Percentiles rank a stretch among this genome's conserved stretches.
Conservation (phyloP, 2,329 filamentous ascomycete genomes). For the Leptographium procerum region DNA sequence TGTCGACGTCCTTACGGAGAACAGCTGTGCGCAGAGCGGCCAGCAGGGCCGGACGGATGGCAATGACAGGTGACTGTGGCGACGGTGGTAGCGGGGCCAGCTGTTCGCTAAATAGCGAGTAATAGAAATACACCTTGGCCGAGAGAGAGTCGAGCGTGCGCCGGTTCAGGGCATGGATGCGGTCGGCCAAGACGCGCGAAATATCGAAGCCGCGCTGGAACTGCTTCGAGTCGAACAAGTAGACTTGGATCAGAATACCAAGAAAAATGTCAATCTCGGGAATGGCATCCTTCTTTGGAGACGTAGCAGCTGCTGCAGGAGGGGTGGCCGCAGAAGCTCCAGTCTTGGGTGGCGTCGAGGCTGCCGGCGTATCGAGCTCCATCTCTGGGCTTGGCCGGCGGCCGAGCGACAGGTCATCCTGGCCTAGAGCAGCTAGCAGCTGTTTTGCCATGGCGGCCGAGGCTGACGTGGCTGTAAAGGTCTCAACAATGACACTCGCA, state of each 20-base stretch:
- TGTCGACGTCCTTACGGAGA: slow-evolving; percentile 90
- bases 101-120: slow-evolving; percentile 88
- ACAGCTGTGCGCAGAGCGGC: slow-evolving; percentile 90
- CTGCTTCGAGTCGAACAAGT: slow-evolving; percentile 76
- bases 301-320: not conserved
- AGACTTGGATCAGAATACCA: slow-evolving; percentile 75
- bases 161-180: slow-evolving; percentile 80
- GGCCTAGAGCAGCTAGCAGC: slow-evolving; percentile 59
- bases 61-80: slow-evolving; percentile 74
- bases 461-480: slow-evolving; percentile 50
- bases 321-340: slow-evolving; percentile 15
- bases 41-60: slow-evolving; percentile 75
- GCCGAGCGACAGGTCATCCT: slow-evolving; percentile 52
- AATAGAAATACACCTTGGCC: slow-evolving; percentile 97
- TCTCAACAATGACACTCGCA: slow-evolving; percentile 68
- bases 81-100: slow-evolving; percentile 79
- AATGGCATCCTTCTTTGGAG: slow-evolving; percentile 61
- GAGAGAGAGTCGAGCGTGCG: slow-evolving; percentile 88
- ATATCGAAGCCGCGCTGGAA: slow-evolving; percentile 73
- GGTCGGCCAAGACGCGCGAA: slow-evolving; percentile 71
- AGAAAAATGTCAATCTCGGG: slow-evolving; percentile 86
- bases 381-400: slow-evolving; percentile 51
- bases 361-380: slow-evolving; percentile 52
- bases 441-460: slow-evolving; percentile 57
- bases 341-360: slow-evolving; percentile 28